Percentiles rank a stretch among this genome's conserved stretches.
phyloP scores from a whole-genome alignment of 805 yeast species.

The Starmerella cellae region DNA sequence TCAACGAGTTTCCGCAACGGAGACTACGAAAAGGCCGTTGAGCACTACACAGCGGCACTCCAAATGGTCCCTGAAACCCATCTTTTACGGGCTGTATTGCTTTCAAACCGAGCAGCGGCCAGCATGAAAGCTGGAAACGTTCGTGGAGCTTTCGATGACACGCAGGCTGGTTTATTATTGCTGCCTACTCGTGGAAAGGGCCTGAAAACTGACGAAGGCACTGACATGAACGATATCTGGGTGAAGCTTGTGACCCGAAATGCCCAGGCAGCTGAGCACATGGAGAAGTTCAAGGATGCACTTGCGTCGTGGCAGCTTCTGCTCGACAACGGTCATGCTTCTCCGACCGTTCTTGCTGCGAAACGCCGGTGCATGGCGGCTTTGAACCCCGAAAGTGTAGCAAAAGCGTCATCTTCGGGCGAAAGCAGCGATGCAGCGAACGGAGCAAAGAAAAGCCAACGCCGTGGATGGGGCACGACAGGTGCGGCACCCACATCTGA shows the following conservation, averaged over 20 bases:
- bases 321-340: slow-evolving; percentile 54
- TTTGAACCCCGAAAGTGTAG: slow-evolving; percentile 40
- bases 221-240: slow-evolving; percentile 57
- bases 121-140: slow-evolving; percentile 58
- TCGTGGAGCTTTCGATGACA: slow-evolving; percentile 35
- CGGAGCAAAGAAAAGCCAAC: slow-evolving; percentile 19
- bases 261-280: slow-evolving; percentile 75
- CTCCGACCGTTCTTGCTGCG: slow-evolving; percentile 59
- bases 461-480: slow-evolving; percentile 20
- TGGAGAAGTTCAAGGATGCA: slow-evolving; percentile 58
- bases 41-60: slow-evolving; percentile 44
- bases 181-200: slow-evolving; percentile 22
- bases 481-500: slow-evolving; percentile 23
- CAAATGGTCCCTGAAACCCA: slow-evolving; percentile 50
- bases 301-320: slow-evolving; percentile 46
- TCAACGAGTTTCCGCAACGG: slow-evolving; percentile 61
- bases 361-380: slow-evolving; percentile 62
- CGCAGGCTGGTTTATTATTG: slow-evolving; percentile 37
- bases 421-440: slow-evolving; percentile 22
- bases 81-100: slow-evolving; percentile 49
- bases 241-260: slow-evolving; percentile 50
- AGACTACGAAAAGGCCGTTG: slow-evolving; percentile 56
- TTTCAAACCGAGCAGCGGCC: slow-evolving; percentile 64
- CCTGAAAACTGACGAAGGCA: slow-evolving; percentile 33
- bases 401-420: slow-evolving; percentile 20